Evolutionary conservation across 192 early-diverging fungal species (phyloP), one percentile per base, ranked within the genome.

Genomic region (Backusella westeae): DNA sequence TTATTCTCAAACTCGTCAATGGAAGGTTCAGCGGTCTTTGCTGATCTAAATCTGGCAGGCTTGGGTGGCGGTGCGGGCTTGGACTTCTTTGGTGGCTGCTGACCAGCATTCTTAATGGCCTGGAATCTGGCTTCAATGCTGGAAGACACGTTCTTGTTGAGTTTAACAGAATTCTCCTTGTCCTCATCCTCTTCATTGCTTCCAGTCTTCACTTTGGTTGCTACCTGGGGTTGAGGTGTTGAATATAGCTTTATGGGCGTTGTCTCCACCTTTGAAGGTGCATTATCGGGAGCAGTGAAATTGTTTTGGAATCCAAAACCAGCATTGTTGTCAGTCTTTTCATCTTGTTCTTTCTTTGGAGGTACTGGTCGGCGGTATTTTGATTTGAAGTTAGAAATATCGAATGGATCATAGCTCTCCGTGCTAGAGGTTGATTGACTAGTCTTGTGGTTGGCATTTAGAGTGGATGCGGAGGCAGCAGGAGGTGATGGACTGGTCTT

Each of bases 11-110:
- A 81, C 10, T 81, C 80, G 12, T 63, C 56, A 14, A 63, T 63
- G 8, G 56, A 63, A 63, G 56, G 56, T 5, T 21, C 71, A 29
- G 23, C 15, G 2, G 72, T 4, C 26, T 63, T 63, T 35, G 46
- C n/a, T 41, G 80, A 49, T 41, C 80, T 73, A 77, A 81, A 81
- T 14, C 80, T 73, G 1, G 80, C 80, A 5, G 80, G 80, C 41
- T 81, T 81, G 15, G 80, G 80, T 19, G 80, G 80, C 1, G 80
- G 76, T 29, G 56, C 56, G 0, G 56, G 56, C 12, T 63, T 63
- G 26, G 23, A 8, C 12, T 63, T 63, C 56, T 63, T 63, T 63
- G 12, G 3, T 29, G 56, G 56, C 26, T 10, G 56, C 26, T 63
- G 56, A 3, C 56, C 26, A 4, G 56, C 72, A 39, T 53, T 69